Percentiles rank a stretch among this genome's conserved stretches.
phyloP scores from a whole-genome alignment of 2,329 filamentous ascomycete species.

The Hypocrella siamensis region DNA sequence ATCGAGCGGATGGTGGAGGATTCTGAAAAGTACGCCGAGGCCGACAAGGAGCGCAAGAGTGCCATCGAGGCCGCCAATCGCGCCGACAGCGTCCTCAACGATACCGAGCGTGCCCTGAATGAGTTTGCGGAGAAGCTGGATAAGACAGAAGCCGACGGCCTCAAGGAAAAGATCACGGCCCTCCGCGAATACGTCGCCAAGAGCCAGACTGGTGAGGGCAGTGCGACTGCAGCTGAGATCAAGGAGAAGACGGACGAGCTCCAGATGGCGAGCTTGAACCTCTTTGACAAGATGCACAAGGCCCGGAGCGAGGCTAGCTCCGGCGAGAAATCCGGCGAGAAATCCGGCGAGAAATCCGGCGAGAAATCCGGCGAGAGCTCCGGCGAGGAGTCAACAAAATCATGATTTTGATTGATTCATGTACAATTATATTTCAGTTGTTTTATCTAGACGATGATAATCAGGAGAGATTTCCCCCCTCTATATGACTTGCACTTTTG shows the following conservation, averaged over 20 bases:
- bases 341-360: slow-evolving; percentile 44
- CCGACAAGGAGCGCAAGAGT: slow-evolving; percentile 92
- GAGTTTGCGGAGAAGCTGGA: slow-evolving; percentile 93
- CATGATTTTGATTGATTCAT: neutral
- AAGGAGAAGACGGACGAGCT: slow-evolving; percentile 99
- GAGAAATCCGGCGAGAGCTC: neutral
- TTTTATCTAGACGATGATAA: too few relatives aligned
- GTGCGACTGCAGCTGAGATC: slow-evolving; percentile 75
- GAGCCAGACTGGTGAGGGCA: slow-evolving; percentile 85
- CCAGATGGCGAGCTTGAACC: slow-evolving; percentile 84
- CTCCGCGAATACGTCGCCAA: slow-evolving; percentile 85
- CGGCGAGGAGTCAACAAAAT: too few relatives aligned
- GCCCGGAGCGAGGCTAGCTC: slow-evolving; percentile 53
- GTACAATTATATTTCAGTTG: too few relatives aligned
- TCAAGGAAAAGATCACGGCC: slow-evolving; percentile 80
- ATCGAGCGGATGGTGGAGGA: slow-evolving; percentile 97
- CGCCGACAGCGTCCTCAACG: slow-evolving; percentile 88
- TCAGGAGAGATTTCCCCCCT: too few relatives aligned
- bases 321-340: slow-evolving; percentile 33
- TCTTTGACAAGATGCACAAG: slow-evolving; percentile 99
- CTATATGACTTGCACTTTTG: too few relatives aligned
- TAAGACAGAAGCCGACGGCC: slow-evolving; percentile 85
- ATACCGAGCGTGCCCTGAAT: slow-evolving; percentile 96
- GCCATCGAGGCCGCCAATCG: slow-evolving; percentile 95
- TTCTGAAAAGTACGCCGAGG: slow-evolving; percentile 88